phyloP scores from a whole-genome alignment of 208 protist genomes.

The Sergeia podlipaevii region DNA sequence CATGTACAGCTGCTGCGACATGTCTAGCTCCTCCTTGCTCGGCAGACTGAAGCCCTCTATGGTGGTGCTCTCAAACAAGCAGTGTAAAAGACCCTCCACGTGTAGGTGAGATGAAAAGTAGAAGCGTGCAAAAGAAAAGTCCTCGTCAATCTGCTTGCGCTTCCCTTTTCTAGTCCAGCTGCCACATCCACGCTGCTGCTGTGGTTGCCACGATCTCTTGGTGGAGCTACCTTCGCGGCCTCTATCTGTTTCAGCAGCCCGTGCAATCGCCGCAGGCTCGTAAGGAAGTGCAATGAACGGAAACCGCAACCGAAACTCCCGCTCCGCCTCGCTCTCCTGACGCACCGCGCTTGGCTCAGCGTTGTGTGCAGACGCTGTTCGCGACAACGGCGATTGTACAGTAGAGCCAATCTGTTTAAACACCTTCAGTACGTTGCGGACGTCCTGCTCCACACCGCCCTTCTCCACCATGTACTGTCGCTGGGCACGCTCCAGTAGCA shows the following conservation, averaged over 20 bases:
- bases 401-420: constrained; percentile 8
- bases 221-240: too few species aligned
- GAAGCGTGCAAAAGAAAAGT: constrained; percentile 18
- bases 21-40: constrained; percentile 44
- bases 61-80: constrained; percentile 42
- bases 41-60: constrained; percentile 30
- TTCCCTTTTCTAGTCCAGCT: too few species aligned
- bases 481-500: constrained; percentile 34
- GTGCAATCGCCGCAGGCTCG: not conserved
- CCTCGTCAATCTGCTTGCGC: not conserved
- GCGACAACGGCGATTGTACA: not conserved
- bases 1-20: constrained; percentile 51
- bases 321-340: constrained; percentile 23
- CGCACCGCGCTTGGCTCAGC: not conserved
- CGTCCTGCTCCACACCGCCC: constrained; percentile 40
- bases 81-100: constrained; percentile 46
- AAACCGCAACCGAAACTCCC: constrained; percentile 41
- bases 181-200: too few species aligned
- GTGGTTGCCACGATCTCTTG: too few species aligned
- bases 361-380: too few species aligned
- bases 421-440: constrained; percentile 24
- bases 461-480: constrained; percentile 39
- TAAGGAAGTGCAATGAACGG: constrained; percentile 39
- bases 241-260: constrained; percentile 7
- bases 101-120: constrained; percentile 50